A percentile compares a stretch with the other conserved stretches of the same genome.
These are phyloP conservation scores for Nicotiana obtusifolia DNA, from an alignment of 257 asterid genomes.

Conservation along the genomic window DNA sequence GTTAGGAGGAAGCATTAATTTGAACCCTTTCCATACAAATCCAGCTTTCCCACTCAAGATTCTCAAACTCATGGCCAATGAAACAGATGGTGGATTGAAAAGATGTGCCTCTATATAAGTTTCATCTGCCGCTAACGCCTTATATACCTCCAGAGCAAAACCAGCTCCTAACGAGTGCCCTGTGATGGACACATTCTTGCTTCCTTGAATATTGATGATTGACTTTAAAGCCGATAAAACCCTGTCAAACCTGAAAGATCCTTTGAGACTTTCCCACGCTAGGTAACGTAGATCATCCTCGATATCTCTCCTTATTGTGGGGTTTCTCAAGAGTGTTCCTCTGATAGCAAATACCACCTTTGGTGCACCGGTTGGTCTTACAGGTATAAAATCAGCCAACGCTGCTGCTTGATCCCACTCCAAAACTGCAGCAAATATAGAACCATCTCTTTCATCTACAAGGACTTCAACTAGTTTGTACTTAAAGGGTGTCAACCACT, in stretches of 20 bases:
- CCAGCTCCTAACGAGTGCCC: slow-evolving; percentile 83
- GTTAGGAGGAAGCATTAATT: slow-evolving; percentile 35
- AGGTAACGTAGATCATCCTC: slow-evolving; percentile 71
- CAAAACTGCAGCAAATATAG: slow-evolving; percentile 63
- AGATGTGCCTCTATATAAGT: slow-evolving; percentile 62
- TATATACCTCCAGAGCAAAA: slow-evolving; percentile 74
- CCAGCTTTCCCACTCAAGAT: slow-evolving; percentile 59
- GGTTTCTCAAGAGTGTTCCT: slow-evolving; percentile 63
- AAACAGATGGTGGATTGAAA: slow-evolving; percentile 77
- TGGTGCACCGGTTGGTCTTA: slow-evolving; percentile 72
- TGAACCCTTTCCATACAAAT: slow-evolving; percentile 52
- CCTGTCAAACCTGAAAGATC: slow-evolving; percentile 51
- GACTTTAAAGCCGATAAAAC: slow-evolving; percentile 34
- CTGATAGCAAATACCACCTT: slow-evolving; percentile 53
- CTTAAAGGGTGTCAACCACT: slow-evolving; percentile 84
- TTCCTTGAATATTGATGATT: slow-evolving; percentile 42
- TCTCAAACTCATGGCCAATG: slow-evolving; percentile 55
- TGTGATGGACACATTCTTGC: slow-evolving; percentile 51
- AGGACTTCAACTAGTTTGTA: slow-evolving; percentile 56
- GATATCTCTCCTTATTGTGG: slow-evolving; percentile 63
- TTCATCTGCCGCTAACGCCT: slow-evolving; percentile 57
- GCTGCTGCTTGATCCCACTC: slow-evolving; percentile 83
- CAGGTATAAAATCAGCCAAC: slow-evolving; percentile 47
- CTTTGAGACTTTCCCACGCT: slow-evolving; percentile 66
- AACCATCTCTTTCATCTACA: slow-evolving; percentile 65